phyloP scores from a whole-genome alignment of 495 filamentous ascomycete species.

The Aspergillus biplanus region DNA sequence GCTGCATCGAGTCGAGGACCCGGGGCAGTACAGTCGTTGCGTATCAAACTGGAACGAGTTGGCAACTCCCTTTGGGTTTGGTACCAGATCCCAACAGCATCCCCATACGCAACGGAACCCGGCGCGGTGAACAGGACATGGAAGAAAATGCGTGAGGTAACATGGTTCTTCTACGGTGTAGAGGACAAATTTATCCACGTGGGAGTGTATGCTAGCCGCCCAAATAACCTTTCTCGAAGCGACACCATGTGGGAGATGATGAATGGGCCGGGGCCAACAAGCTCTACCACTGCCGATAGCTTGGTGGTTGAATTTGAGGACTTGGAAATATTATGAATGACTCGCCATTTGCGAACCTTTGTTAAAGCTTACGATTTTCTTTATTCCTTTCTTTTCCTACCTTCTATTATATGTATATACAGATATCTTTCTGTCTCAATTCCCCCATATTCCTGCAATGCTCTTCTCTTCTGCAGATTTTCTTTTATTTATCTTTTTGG shows the following conservation, averaged over 20 bases:
- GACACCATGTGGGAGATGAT: constrained; percentile 49
- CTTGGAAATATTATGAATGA: constrained; percentile 55
- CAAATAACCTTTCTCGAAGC: constrained; percentile 41
- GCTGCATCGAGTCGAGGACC: constrained; percentile 26
- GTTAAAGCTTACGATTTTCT: background rate
- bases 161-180: constrained; percentile 64
- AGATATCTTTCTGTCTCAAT: background rate
- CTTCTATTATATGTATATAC: background rate
- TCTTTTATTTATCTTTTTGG: background rate
- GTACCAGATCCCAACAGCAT: constrained; percentile 52
- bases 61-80: constrained; percentile 61
- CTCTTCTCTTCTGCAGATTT: background rate
- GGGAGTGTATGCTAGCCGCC: constrained; percentile 60
- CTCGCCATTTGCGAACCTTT: constrained; percentile 12
- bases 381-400: constrained; percentile 1
- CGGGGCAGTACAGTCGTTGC: constrained; percentile 43
- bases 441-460: background rate
- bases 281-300: constrained; percentile 37
- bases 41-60: constrained; percentile 62
- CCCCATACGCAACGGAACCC: constrained; percentile 40
- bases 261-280: constrained; percentile 40
- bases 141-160: constrained; percentile 63
- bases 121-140: constrained; percentile 50
- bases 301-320: constrained; percentile 61
- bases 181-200: constrained; percentile 62